phyloP scores from a whole-genome alignment of 441 rosid species.

The Erodium moschatum region DNA sequence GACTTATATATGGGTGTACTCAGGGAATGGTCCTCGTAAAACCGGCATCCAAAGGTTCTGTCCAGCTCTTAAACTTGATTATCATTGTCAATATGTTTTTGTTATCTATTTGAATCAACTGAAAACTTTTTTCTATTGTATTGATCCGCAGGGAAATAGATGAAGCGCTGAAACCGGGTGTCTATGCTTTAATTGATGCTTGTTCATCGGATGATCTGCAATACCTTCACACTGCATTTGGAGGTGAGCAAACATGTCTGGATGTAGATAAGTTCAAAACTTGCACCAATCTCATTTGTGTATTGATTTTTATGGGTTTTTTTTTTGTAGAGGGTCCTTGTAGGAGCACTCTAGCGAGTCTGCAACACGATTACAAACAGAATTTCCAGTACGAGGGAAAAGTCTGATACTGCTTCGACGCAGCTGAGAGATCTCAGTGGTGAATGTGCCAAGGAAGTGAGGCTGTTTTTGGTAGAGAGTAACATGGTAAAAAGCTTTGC shows the following conservation, averaged over 20 bases:
- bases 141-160: constrained; percentile 61
- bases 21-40: constrained; percentile 61
- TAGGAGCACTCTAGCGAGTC: constrained; percentile 55
- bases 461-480: neutral
- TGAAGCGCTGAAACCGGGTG: constrained; percentile 78
- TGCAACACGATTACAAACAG: constrained; percentile 73
- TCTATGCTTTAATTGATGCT: constrained; percentile 76
- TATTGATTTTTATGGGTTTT: constrained; percentile 24
- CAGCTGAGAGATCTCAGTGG: neutral
- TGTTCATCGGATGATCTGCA: constrained; percentile 75
- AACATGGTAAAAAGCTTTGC: neutral
- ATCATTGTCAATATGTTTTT: neutral
- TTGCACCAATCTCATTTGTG: constrained; percentile 18
- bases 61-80: too few relatives aligned
- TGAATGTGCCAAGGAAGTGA: neutral
- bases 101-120: neutral
- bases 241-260: constrained; percentile 41
- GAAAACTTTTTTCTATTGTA: neutral
- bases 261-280: neutral
- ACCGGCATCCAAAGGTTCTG: constrained; percentile 61
- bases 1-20: constrained; percentile 64
- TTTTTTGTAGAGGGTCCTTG: constrained; percentile 85
- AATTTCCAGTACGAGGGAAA: constrained; percentile 80
- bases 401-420: constrained; percentile 37
- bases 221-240: constrained; percentile 69